A percentile compares a stretch with the other conserved stretches of the same genome.
Evolutionary conservation across 257 asterid genomes (phyloP).

Genomic region (Agastache rugosa): DNA sequence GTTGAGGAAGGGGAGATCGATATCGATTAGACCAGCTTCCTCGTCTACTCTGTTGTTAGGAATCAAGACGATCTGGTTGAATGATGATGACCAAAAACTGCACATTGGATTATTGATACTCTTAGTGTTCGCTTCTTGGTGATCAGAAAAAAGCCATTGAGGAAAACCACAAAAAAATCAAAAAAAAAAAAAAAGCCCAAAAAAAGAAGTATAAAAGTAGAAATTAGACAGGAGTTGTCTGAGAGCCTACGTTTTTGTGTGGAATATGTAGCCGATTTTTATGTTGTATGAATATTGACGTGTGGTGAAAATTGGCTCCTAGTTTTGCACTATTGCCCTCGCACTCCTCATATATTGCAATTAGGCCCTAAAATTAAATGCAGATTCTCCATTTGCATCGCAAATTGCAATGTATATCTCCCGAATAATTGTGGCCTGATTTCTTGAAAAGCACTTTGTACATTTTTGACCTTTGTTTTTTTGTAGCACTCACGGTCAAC

Average conservation of each 20-base stretch:
- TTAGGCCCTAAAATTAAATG: too few relatives aligned
- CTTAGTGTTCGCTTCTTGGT: background rate
- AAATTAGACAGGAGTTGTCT: background rate
- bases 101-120: background rate
- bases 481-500: too few relatives aligned
- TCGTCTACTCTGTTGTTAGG: background rate
- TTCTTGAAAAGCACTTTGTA: background rate
- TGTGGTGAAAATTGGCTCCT: background rate
- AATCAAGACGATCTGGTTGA: background rate
- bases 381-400: too few relatives aligned
- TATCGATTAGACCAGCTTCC: background rate
- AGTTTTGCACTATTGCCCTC: conserved; percentile 6
- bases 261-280: conserved; percentile 5
- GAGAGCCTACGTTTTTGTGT: background rate
- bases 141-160: too few relatives aligned
- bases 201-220: background rate
- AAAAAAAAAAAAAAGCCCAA: background rate
- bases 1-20: conserved; percentile 88
- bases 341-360: too few relatives aligned
- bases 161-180: background rate
- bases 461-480: too few relatives aligned
- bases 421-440: background rate
- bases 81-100: background rate
- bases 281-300: background rate
- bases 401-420: background rate